phyloP scores from a whole-genome alignment of 2,329 filamentous ascomycete species.

The Rhinocladiella mackenziei region DNA sequence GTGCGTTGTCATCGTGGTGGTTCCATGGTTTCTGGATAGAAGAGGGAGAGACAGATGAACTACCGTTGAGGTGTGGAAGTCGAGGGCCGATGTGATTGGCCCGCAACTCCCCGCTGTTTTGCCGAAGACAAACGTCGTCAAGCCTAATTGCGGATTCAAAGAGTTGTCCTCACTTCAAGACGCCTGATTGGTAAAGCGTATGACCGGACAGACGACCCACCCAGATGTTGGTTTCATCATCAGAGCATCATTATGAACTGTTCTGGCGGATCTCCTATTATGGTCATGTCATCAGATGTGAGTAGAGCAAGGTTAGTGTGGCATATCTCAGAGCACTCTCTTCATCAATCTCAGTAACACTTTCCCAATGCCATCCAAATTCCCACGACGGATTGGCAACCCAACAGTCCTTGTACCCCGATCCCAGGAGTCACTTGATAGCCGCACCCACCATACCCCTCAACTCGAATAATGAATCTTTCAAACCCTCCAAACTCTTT shows the following conservation, averaged over 20 bases:
- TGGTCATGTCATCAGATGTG: neutral
- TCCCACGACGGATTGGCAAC: conserved; percentile 3
- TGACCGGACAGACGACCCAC: too few relatives aligned
- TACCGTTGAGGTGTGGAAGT: neutral
- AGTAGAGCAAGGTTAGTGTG: too few relatives aligned
- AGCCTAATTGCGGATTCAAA: too few relatives aligned
- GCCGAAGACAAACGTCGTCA: too few relatives aligned
- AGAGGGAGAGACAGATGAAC: neutral
- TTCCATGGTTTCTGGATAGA: too few relatives aligned
- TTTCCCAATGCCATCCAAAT: conserved; percentile 7
- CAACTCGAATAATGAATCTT: conserved; percentile 22
- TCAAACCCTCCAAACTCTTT: conserved; percentile 48
- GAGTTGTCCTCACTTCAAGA: too few relatives aligned
- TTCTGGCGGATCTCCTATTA: too few relatives aligned
- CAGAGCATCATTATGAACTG: conserved; percentile 10
- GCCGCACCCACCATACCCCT: conserved; percentile 16
- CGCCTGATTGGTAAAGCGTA: too few relatives aligned
- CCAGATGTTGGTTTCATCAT: conserved; percentile 18
- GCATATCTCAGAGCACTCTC: too few relatives aligned
- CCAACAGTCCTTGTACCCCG: conserved; percentile 10
- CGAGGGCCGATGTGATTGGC: neutral
- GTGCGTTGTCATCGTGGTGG: too few relatives aligned
- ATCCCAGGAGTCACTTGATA: conserved; percentile 22
- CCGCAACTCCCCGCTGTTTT: neutral
- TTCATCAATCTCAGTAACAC: too few relatives aligned